Evolutionary conservation across 306 rosid species (phyloP), one percentile per base, ranked within the genome.

Genomic region (Sphenostylis stenocarpa): DNA sequence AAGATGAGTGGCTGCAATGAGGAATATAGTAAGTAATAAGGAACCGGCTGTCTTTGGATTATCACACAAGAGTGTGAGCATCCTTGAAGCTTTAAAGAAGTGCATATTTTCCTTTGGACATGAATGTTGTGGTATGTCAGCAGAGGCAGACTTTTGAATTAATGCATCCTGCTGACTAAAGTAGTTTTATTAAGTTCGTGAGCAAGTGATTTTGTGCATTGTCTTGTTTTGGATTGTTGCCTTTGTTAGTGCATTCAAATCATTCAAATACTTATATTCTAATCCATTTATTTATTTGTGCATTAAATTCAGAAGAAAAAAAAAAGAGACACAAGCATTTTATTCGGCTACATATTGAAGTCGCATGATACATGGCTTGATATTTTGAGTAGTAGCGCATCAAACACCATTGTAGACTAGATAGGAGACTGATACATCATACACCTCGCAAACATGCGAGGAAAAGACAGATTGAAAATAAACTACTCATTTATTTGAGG

Each of bases 381-480:
- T 61, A 43, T 45, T 66, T 24, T 3, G 39, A 43, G 15, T 48
- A 49, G 52, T 24, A 66, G 49, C 24, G 66, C 76, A 77, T 72
- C 69, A 28, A 41, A 77, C 52, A 38, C 73, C 52, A 11, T 47
- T 38, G 1, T 3, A 47, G 55, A 63, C 43, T 17, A 61, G 5
- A 67, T 47, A 52, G 57, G 62, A 70, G 65, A 55, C 76, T 29
- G 47, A 47, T 47, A 70, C 68, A 78, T 77, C 47, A 67, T 62
- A 66, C 57, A 39, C 36, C 41, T 68, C 69, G 63, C 28, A 49
- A 16, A 60, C 58, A 41, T 7, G 16, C 7, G 8, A 26, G 7
- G 39, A 19, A 45, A 78, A 75, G 16, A 11, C 34, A 70, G 3
- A 67, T 10, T 70, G 38, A 61, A 48, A 65, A 44, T 11, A 78